Evolutionary conservation across 2,329 filamentous ascomycete genomes (phyloP).

Genomic region (Pseudocercospora cruenta): DNA sequence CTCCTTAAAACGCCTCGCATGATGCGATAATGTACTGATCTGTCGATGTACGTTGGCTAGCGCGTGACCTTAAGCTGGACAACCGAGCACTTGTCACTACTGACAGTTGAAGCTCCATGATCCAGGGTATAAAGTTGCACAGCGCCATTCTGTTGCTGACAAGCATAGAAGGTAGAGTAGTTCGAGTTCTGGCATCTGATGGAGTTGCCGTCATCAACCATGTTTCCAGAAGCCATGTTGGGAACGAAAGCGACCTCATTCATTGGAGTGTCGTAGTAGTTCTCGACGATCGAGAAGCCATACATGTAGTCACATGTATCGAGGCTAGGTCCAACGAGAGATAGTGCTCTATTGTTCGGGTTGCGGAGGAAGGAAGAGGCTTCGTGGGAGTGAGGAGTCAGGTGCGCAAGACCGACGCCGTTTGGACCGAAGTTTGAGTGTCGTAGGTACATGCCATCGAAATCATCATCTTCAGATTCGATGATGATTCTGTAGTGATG

Average conservation of each 20-base stretch:
- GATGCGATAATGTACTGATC: no score
- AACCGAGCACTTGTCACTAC: background rate
- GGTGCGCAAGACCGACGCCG: background rate
- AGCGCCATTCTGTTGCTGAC: background rate
- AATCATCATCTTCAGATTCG: background rate
- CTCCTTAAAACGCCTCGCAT: background rate
- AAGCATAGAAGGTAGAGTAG: background rate
- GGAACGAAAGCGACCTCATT: background rate
- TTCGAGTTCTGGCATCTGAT: background rate
- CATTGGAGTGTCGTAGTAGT: background rate
- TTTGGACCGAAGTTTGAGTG: background rate
- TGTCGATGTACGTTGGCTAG: background rate
- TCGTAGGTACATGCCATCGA: background rate
- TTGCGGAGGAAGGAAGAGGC: background rate
- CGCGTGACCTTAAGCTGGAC: background rate
- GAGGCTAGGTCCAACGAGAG: no score
- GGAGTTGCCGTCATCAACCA: background rate
- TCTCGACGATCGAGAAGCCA: constrained; percentile 5
- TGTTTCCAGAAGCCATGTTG: background rate
- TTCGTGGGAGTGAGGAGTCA: background rate
- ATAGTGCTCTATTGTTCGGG: background rate
- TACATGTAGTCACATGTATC: no score
- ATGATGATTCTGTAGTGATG: constrained; percentile 3
- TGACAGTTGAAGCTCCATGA: background rate
- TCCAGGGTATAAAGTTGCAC: constrained; percentile 4